Conservation (phyloP, 2,329 filamentous ascomycete genomes). For the Talaromyces sp. region DNA sequence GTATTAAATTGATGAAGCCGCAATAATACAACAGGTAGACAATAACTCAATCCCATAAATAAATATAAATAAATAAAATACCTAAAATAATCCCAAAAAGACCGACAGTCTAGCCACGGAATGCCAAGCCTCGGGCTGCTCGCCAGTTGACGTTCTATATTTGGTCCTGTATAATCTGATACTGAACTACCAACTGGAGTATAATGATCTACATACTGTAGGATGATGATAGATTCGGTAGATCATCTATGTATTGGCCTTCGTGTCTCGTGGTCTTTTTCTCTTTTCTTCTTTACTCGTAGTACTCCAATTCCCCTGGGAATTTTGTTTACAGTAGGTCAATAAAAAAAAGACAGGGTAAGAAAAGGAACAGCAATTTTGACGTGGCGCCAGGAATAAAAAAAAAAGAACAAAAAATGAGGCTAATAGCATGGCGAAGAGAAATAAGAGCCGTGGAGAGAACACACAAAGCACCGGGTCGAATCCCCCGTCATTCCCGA, state of each 20-base stretch:
- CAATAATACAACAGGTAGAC: too few relatives aligned
- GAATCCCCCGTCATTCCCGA: conserved; percentile 25
- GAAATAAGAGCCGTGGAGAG: conserved; percentile 40
- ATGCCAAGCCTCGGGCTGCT: too few relatives aligned
- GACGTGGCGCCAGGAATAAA: conserved; percentile 37
- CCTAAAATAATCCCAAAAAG: too few relatives aligned
- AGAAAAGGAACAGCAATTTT: conserved; percentile 31
- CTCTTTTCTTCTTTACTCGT: background rate
- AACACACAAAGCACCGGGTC: conserved; percentile 37
- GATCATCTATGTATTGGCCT: background rate
- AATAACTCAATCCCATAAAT: too few relatives aligned
- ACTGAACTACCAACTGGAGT: too few relatives aligned
- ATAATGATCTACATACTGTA: too few relatives aligned
- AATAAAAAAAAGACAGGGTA: conserved; percentile 14
- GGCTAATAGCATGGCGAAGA: conserved; percentile 47
- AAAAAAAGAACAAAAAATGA: conserved; percentile 37
- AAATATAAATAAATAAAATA: too few relatives aligned
- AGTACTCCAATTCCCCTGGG: conserved; percentile 2
- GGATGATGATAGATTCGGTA: background rate
- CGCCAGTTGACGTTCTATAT: too few relatives aligned
- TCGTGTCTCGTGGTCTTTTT: background rate
- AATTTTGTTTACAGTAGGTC: conserved; percentile 4
- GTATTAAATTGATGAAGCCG: too few relatives aligned
- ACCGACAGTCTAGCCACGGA: too few relatives aligned
- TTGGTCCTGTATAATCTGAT: too few relatives aligned